Evolutionary conservation across 768 basidiomycete genomes (phyloP), one percentile per base, ranked within the genome.

Genomic region (Mycena vulgaris): DNA sequence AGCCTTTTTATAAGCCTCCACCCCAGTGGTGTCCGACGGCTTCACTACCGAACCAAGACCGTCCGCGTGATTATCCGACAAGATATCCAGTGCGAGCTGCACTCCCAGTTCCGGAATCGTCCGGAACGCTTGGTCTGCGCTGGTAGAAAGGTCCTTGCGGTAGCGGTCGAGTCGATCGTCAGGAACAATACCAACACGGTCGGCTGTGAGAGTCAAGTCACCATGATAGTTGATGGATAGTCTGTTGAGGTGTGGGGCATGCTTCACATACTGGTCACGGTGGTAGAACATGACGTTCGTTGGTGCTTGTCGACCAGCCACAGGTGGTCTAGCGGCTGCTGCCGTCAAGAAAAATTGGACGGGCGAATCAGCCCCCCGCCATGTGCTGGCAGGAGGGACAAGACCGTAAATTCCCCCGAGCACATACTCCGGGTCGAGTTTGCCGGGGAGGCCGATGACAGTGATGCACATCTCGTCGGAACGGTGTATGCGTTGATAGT

Each of bases 21-120:
- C 47, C 8, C 4, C 31, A 2, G 17, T 9, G 2, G 30, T 27
- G 27, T 62, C 23, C 25, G 5, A 16, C 3, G 60, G 60, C 1
- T 37, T 23, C 3, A 62, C 1, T 4, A 35, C 21, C 5, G 16
- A 17, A 8, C 31, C 27, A 25, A 62, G 30, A 1, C 37, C 27
- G 10, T 62, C 60, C 40, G 60, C 14, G 16, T 49, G 45, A 10
- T 37, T n/a, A 47, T 51, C 45, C 2, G 45, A 13, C 19, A 62
- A 19, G 4, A 62, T 51, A 17, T 62, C 60, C 4, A 62, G 8
- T 5, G 60, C 60, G 19, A 62, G 60, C 17, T 62, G 16, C 13
- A 49, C 45, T 2, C 28, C 60, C 7, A 62, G 47, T 33, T 49
- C 47, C 13, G 60, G 60, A 9, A 48, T 28, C 28, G 47, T 62